Conservation (phyloP, 768 basidiomycete genomes). For the Collybia sordida region DNA sequence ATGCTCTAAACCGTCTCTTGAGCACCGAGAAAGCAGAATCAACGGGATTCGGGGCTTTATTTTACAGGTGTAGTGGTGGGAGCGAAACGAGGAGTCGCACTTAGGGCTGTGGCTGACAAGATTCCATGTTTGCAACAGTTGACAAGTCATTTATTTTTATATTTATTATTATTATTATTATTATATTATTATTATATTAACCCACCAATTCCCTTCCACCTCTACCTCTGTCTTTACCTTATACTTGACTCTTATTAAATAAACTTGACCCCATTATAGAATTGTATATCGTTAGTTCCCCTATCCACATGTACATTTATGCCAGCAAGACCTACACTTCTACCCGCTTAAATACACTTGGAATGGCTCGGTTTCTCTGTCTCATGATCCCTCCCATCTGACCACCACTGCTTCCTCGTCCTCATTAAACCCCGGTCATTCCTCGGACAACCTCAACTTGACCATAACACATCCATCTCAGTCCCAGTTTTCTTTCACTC, state of each 20-base stretch:
- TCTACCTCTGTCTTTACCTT: too few species aligned
- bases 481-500: neutral
- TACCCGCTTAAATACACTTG: too few species aligned
- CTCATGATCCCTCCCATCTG: conserved; percentile 6
- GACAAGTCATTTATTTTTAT: too few species aligned
- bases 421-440: conserved; percentile 5
- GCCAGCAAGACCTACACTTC: too few species aligned
- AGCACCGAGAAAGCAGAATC: conserved; percentile 22
- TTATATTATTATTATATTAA: conserved; percentile 1
- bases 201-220: neutral
- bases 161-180: conserved; percentile 8
- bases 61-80: conserved; percentile 53
- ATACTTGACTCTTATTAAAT: conserved; percentile 9
- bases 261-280: too few species aligned
- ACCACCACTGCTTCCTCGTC: conserved; percentile 4
- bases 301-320: too few species aligned
- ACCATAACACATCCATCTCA: too few species aligned
- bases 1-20: conserved; percentile 7
- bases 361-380: neutral
- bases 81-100: conserved; percentile 51
- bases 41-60: conserved; percentile 23
- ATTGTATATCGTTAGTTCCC: too few species aligned
- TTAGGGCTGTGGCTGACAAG: conserved; percentile 44
- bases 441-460: conserved; percentile 4
- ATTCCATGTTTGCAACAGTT: conserved; percentile 44